Evolutionary conservation across 495 filamentous ascomycete species (phyloP), one percentile per base, ranked within the genome.

Genomic region (Apodospora peruviana): DNA sequence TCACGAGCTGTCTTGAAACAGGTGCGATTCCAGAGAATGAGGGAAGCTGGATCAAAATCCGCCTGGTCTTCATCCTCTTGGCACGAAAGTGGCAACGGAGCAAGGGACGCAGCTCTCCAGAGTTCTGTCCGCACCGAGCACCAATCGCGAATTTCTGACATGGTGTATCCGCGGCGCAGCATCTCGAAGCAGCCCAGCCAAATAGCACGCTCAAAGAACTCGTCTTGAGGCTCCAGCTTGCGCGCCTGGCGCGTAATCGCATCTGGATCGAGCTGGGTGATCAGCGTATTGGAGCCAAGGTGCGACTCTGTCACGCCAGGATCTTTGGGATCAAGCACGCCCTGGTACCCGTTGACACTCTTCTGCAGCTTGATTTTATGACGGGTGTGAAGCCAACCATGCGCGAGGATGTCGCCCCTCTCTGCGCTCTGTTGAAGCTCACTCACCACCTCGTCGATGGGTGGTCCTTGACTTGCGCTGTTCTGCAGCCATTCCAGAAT

Each of bases 251-350:
- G 81, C 32, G 81, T 82, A 12, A 83, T 73, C 5, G 91, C 88
- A 76, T 99, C 93, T 4, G 94, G 94, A 52, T 99, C 93, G 20
- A 99, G 73, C 58, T 95, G 87, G n/a, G 89, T 94, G 38, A 96
- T 76, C 3, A 96, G 59, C 4, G 79, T 61, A 29, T 81, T 77
- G 34, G 82, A 81, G 22, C 82, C 79, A 3, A 76, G 62, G 45
- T 82, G 74, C 25, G 77, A 74, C 46, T 75, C 72, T 32, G 78
- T 71, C 21, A 83, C 73, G 39, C 72, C 75, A 32, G 78, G 69
- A 38, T 69, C 66, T 48, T 76, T 72, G 5, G 79, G 83, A 44
- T 85, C 84, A 43, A 85, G 70, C 24, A 76, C 73, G 43, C 81
- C 81, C 34, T 83, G 79, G 77, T 79, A 80, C 29, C 62, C 67